phyloP scores from a whole-genome alignment of 139 green algal species.

The Bryopsis sp. region DNA sequence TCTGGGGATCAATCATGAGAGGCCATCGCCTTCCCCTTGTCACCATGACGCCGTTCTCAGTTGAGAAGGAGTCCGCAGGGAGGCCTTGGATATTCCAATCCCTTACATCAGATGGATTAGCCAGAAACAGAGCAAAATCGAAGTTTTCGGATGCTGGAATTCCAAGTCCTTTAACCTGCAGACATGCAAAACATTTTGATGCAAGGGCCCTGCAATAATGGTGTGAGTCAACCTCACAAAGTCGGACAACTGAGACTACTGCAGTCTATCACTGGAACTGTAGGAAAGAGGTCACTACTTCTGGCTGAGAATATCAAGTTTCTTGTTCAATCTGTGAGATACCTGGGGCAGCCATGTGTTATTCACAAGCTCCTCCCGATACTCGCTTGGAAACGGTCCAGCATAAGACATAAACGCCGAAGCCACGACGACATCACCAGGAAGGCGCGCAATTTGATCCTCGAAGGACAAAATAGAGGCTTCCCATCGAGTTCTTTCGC shows the following conservation, averaged over 20 bases:
- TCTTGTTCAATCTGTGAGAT: too few relatives aligned
- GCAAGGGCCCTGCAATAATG: neutral
- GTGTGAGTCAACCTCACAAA: neutral
- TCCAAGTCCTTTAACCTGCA: constrained; percentile 40
- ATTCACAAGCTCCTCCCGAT: constrained; percentile 54
- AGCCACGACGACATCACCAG: constrained; percentile 58
- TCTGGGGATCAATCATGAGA: constrained; percentile 74
- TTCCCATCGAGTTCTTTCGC: constrained; percentile 64
- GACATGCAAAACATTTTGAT: neutral
- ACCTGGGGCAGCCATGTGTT: constrained; percentile 62
- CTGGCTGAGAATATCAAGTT: too few relatives aligned
- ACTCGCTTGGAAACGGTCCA: constrained; percentile 72
- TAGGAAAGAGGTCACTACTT: too few relatives aligned
- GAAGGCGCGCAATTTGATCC: constrained; percentile 37
- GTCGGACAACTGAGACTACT: neutral
- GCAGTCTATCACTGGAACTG: too few relatives aligned
- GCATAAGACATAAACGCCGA: constrained; percentile 66
- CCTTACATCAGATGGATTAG: constrained; percentile 59
- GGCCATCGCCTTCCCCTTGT: constrained; percentile 58
- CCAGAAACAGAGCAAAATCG: constrained; percentile 65
- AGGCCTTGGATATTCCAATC: constrained; percentile 81
- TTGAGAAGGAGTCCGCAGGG: constrained; percentile 61
- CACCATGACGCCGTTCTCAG: constrained; percentile 73
- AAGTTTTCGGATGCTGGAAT: constrained; percentile 57
- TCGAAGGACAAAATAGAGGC: constrained; percentile 48